Conservation (phyloP, 2,329 filamentous ascomycete genomes). For the Colletotrichum brevisporum region DNA sequence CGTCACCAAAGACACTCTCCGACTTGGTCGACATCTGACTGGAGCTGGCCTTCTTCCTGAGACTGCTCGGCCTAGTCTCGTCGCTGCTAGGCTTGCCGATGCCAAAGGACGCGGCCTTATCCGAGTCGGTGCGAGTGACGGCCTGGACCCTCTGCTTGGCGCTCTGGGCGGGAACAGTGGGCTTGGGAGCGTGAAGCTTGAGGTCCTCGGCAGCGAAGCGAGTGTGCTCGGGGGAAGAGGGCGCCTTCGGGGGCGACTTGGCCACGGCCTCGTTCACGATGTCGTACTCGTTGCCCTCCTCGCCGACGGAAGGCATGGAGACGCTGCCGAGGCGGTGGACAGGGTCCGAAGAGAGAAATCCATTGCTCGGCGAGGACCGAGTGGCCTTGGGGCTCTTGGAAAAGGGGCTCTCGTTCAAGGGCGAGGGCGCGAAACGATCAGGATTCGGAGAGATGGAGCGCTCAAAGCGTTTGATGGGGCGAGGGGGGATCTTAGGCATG, state of each 20-base stretch:
- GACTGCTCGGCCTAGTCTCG: conserved; percentile 58
- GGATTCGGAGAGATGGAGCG: conserved; percentile 84
- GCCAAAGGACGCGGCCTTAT: conserved; percentile 85
- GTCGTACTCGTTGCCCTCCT: conserved; percentile 92
- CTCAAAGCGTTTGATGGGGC: conserved; percentile 79
- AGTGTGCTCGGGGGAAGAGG: conserved; percentile 76
- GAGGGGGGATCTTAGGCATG: conserved; percentile 82
- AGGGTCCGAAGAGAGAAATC: conserved; percentile 52
- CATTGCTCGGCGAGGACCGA: conserved; percentile 53
- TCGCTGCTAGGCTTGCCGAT: conserved; percentile 77
- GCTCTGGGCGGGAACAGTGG: conserved; percentile 84
- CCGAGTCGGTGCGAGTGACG: conserved; percentile 94
- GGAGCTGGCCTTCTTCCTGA: conserved; percentile 74
- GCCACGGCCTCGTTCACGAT: conserved; percentile 64
- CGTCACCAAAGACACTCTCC: conserved; percentile 59
- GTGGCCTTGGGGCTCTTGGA: conserved; percentile 60
- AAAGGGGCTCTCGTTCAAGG: conserved; percentile 80
- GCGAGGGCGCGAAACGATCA: conserved; percentile 87
- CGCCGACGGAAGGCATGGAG: conserved; percentile 85
- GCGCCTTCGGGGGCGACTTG: conserved; percentile 44
- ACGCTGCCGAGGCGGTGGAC: conserved; percentile 80
- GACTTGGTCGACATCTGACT: conserved; percentile 64
- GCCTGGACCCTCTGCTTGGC: conserved; percentile 86
- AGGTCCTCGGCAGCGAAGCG: conserved; percentile 84
- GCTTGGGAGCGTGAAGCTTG: conserved; percentile 90